Evolutionary conservation across 2,329 filamentous ascomycete genomes (phyloP).

Genomic region (Epicoccum sorghinum): DNA sequence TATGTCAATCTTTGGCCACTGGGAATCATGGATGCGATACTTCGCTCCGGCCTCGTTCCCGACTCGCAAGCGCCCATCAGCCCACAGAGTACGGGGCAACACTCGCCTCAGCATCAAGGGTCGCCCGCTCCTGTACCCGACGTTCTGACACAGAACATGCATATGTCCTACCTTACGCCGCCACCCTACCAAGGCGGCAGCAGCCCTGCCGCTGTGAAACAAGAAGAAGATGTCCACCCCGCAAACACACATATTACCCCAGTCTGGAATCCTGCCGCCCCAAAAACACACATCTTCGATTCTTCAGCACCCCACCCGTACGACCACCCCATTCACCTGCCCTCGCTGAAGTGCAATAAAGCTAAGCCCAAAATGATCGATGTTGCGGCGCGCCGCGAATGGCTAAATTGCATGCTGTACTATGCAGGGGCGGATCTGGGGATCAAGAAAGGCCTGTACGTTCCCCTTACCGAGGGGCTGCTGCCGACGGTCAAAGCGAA

Average conservation of each 20-base stretch:
- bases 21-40: slow-evolving; percentile 34
- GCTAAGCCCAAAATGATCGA: slow-evolving; percentile 26
- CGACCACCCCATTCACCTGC: slow-evolving; percentile 19
- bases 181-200: neutral
- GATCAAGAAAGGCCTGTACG: slow-evolving; percentile 36
- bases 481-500: slow-evolving; percentile 20
- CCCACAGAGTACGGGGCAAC: slow-evolving; percentile 1
- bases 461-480: slow-evolving; percentile 29
- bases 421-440: slow-evolving; percentile 33
- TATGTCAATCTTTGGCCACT: slow-evolving; percentile 37
- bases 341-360: slow-evolving; percentile 9
- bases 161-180: neutral
- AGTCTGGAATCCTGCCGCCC: neutral
- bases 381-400: slow-evolving; percentile 28
- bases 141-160: slow-evolving; percentile 6
- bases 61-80: slow-evolving; percentile 21
- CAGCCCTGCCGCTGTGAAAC: neutral
- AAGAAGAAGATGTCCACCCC: neutral
- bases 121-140: slow-evolving; percentile 4
- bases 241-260: neutral
- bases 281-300: slow-evolving; percentile 29
- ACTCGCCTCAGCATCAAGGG: neutral
- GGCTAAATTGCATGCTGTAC: slow-evolving; percentile 36
- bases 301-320: slow-evolving; percentile 26
- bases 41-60: slow-evolving; percentile 33